Evolutionary conservation across 2,329 filamentous ascomycete species (phyloP).

Genomic region (Penicillium sclerotigenum): DNA sequence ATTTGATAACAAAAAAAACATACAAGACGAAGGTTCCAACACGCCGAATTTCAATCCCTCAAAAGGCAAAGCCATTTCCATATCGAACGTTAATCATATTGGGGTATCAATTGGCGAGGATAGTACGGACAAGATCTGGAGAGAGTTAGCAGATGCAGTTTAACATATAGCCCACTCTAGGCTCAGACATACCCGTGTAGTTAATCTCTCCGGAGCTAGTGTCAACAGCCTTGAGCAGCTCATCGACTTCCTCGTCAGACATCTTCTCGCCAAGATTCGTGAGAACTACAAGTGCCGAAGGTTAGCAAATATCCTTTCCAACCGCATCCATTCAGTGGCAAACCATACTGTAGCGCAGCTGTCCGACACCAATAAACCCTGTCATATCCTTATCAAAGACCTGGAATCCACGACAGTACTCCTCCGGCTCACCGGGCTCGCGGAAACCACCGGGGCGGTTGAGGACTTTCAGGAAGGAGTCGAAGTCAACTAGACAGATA

Average conservation of each 20-base stretch:
- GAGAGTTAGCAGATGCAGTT: not conserved
- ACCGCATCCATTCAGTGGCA: not conserved
- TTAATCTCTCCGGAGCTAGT: constrained; percentile 95
- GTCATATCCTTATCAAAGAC: constrained; percentile 99
- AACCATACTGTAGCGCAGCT: constrained; percentile 76
- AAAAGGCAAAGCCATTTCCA: constrained; percentile 11
- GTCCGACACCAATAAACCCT: constrained; percentile 94
- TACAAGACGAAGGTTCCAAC: constrained; percentile 9
- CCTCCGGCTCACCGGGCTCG: constrained; percentile 93
- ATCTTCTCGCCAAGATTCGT: constrained; percentile 99
- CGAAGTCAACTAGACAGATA: constrained; percentile 76
- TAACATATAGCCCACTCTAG: not conserved
- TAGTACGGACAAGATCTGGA: constrained; percentile 77
- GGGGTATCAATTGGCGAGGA: constrained; percentile 69
- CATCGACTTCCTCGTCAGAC: constrained; percentile 97
- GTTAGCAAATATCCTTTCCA: constrained; percentile 4
- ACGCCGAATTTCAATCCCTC: constrained; percentile 7
- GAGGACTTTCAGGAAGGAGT: constrained; percentile 92
- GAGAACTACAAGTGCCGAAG: constrained; percentile 56
- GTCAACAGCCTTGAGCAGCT: constrained; percentile 96
- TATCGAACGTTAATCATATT: constrained; percentile 21
- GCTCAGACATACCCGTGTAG: constrained; percentile 72
- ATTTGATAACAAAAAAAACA: constrained; percentile 12
- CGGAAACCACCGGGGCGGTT: constrained; percentile 98
- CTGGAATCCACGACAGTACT: constrained; percentile 98